Evolutionary conservation across 495 filamentous ascomycete genomes (phyloP), one percentile per base, ranked within the genome.

Genomic region (Cetradonia linearis): DNA sequence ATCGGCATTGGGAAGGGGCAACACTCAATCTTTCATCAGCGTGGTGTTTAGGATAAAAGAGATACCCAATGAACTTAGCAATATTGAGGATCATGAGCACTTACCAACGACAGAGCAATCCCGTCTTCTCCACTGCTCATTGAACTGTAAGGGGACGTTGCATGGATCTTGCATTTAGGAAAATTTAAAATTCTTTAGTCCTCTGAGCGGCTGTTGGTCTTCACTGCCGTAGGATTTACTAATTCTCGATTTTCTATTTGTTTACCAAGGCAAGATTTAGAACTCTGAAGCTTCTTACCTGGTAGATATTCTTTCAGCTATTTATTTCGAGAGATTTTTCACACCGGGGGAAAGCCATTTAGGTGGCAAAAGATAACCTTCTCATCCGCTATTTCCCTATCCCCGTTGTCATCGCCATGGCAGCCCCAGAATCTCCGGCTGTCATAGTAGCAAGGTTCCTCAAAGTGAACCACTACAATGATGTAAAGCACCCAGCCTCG

Each of bases 401-500:
- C 18, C 13, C 18, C 18, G 13, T 50, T 3, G 8, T 25, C 23
- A 14, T 46, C 34, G 52, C 46, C 31, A 78, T 77, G 76, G 72
- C 76, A 31, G 68, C 74, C 2, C 40, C 63, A 3, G 76, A 77
- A 60, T 76, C 76, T 16, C 72, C 79, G 11, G 70, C 73, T 8
- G 62, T 80, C 10, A 70, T 87, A 23, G 80, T 87, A 13, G 84
- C 85, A 42, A 77, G 83, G 16, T 87, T 80, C 60, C 72, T 87
- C 23, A 77, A 77, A 61, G 69, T 80, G 1, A 83, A 84, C 65
- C 74, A 78, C 37, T 86, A 85, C 68, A 65, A 70, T 14, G 77
- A 85, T 65, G 79, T 76, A 61, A 55, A 63, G 50, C 11, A 36
- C 27, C 48, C 47, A 37, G 49, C 42, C 10, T 48, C 7, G 13